Base-by-base conservation (phyloP, 108 stramenopile species). In the Bacterosira constricta region DNA sequence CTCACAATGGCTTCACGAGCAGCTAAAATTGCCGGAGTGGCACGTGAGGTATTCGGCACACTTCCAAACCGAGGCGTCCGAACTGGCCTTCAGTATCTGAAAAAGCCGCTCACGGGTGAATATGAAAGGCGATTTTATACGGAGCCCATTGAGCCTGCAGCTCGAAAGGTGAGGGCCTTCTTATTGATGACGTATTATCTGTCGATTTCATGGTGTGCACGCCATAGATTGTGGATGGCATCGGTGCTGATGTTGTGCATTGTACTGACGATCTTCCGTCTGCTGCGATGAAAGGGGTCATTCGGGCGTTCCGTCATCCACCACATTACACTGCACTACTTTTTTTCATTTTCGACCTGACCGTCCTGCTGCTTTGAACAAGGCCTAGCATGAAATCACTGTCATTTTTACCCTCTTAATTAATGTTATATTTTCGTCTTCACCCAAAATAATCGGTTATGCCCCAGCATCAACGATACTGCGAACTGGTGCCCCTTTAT, bases 21-120 rank as follows among this genome's bases (percentile, higher is more conserved):
- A 63, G 61, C 79, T 39, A 65, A 70, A 70, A 79, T 88, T 18
- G 68, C 77, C 3, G 73, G 71, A 31, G 72, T 85, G 23, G 73
- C 75, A 34, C 82, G 80, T 49, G 86, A 94, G 59, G 83, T 94
- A 47, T 91, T 94, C 80, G 90, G 90, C 23, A 82, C 86, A 21
- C 62, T 87, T n/a, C 88, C 90, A 1, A 84, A 88, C 30, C 81
- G 87, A 13, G 75, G 83, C 31, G 79, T 66, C 10, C 63, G 83
- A 20, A 87, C 85, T 17, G 92, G 90, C 23, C 41, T 69, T 31
- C 77, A 88, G 54, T 63, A 56, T 45, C 79, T 89, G 4, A 93
- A 93, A 66, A 81, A 84, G 60, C 55, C 72, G 32, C 71, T 88
- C 17, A 81, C 69, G 7, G 90, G 90, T 10, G 72, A 66, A n/a